These are phyloP conservation scores for Heritiera fomes DNA, from an alignment of 345 rosid species.

Conservation along the genomic window DNA sequence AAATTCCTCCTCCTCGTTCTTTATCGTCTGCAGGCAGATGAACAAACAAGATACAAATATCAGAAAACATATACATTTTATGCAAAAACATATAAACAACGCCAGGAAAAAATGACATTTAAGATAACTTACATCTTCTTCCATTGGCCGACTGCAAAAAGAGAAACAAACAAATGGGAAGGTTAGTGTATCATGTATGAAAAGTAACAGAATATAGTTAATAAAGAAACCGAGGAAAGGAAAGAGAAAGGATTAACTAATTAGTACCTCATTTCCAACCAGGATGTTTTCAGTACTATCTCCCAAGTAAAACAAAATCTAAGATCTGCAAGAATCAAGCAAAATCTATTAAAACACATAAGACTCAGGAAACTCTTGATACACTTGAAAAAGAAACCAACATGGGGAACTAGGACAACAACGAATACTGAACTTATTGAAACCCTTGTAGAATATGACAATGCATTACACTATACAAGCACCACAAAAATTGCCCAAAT, in stretches of 20 bases:
- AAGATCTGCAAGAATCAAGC: background rate
- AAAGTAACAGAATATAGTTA: background rate
- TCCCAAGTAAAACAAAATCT: background rate
- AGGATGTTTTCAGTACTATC: background rate
- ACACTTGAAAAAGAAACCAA: background rate
- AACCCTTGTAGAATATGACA: background rate
- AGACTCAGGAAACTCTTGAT: background rate
- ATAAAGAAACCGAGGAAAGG: background rate
- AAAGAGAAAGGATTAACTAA: background rate
- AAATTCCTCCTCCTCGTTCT: constrained; percentile 95
- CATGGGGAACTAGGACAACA: background rate
- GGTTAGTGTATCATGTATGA: background rate
- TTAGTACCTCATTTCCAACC: constrained; percentile 25
- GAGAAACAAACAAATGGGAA: constrained; percentile 1
- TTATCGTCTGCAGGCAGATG: constrained; percentile 36
- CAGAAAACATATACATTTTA: background rate
- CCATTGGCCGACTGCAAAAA: constrained; percentile 67
- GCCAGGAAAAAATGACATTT: background rate
- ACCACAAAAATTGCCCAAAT: background rate
- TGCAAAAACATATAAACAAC: background rate
- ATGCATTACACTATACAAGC: background rate
- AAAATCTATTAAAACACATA: background rate
- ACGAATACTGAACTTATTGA: background rate
- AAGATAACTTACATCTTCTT: constrained; percentile 57
- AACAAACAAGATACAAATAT: background rate